Evolutionary conservation across 768 basidiomycete species (phyloP).

Genomic region (Tylopilus rubrobrunneus): DNA sequence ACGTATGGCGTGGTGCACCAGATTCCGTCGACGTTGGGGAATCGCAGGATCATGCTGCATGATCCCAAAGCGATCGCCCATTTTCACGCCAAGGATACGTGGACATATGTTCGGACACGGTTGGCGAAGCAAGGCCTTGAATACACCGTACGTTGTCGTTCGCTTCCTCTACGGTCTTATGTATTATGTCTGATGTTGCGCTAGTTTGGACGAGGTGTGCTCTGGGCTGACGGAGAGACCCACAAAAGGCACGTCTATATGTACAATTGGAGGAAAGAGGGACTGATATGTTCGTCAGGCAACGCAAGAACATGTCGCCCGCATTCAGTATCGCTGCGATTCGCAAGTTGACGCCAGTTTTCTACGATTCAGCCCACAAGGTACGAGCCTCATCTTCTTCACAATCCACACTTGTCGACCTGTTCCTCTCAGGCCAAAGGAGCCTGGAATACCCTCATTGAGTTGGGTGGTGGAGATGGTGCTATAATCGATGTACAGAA

Average conservation of each 20-base stretch:
- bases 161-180: neutral
- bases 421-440: constrained; percentile 23
- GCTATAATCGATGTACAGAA: constrained; percentile 44
- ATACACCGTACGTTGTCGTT: constrained; percentile 11
- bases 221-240: constrained; percentile 38
- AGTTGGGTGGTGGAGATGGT: constrained; percentile 16
- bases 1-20: constrained; percentile 46
- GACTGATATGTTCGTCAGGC: constrained; percentile 18
- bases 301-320: constrained; percentile 36
- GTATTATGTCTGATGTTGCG: too few relatives aligned
- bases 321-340: constrained; percentile 41
- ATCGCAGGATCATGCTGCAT: constrained; percentile 34
- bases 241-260: constrained; percentile 30
- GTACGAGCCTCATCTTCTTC: constrained; percentile 21
- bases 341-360: constrained; percentile 33
- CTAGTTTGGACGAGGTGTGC: constrained; percentile 28
- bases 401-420: neutral
- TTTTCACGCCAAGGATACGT: constrained; percentile 48
- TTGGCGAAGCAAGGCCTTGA: constrained; percentile 33
- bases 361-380: constrained; percentile 42
- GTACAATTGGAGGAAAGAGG: constrained; percentile 31
- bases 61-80: constrained; percentile 53
- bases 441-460: constrained; percentile 30
- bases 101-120: constrained; percentile 35
- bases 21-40: constrained; percentile 37